phyloP scores from a whole-genome alignment of 2,329 filamentous ascomycete genomes.

The Penicillium sp. region DNA sequence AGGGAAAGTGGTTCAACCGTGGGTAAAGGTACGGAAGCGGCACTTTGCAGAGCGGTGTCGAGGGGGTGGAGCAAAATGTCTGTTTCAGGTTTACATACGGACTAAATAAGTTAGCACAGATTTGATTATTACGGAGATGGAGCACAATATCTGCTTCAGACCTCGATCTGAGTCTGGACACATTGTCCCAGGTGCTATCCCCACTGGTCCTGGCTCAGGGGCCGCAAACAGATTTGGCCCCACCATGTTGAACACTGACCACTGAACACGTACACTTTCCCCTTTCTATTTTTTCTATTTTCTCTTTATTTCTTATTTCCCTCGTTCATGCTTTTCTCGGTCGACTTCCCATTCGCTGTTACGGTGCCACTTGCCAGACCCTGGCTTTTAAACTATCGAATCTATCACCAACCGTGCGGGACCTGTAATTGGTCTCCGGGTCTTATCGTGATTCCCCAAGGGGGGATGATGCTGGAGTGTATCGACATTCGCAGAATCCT shows the following conservation, averaged over 20 bases:
- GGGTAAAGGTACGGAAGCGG: constrained; percentile 24
- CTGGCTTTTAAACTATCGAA: constrained; percentile 15
- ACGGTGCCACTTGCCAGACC: constrained; percentile 7
- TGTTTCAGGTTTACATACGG: constrained; percentile 35
- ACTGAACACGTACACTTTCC: constrained; percentile 9
- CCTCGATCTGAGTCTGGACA: constrained; percentile 5
- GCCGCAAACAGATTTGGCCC: constrained; percentile 2
- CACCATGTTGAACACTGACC: not conserved
- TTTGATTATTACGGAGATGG: not conserved
- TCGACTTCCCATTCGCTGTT: constrained; percentile 8
- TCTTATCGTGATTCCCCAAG: constrained; percentile 14
- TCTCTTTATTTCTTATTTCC: not conserved
- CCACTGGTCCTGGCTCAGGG: constrained; percentile 5
- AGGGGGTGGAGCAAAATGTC: constrained; percentile 26
- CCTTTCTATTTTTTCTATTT: not conserved
- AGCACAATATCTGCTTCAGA: not conserved
- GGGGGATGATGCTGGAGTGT: not conserved
- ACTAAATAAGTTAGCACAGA: not conserved
- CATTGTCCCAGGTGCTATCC: constrained; percentile 6
- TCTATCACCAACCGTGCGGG: constrained; percentile 17
- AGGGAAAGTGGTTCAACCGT: constrained; percentile 24
- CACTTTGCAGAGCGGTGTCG: constrained; percentile 24
- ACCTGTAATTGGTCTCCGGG: constrained; percentile 12
- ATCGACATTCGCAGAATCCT: constrained; percentile 2
- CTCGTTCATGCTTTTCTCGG: not conserved